Evolutionary conservation across 768 basidiomycete genomes (phyloP).

Genomic region (Tylopilus subfusipes): DNA sequence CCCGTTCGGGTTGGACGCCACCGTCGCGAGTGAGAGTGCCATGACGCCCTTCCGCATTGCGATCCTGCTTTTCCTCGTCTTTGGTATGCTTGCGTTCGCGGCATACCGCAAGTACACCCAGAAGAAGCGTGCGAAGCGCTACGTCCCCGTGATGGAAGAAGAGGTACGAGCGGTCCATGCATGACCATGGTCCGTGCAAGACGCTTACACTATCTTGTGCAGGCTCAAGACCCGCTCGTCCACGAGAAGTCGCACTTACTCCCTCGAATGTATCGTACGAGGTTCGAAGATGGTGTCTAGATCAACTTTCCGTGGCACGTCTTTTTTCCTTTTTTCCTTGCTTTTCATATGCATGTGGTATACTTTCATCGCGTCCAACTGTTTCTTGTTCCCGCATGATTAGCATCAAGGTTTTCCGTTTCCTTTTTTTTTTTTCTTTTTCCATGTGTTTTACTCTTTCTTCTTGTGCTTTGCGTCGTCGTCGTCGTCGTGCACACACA

Average conservation of each 20-base stretch:
- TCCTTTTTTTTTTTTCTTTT: neutral
- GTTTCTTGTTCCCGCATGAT: slow-evolving; percentile 1
- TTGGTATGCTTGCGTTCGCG: slow-evolving; percentile 12
- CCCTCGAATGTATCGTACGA: slow-evolving; percentile 10
- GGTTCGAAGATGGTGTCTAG: neutral
- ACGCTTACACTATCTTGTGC: neutral
- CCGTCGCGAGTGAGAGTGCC: neutral
- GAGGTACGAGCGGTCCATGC: slow-evolving; percentile 7
- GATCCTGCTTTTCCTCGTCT: slow-evolving; percentile 7
- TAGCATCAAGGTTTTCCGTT: slow-evolving; percentile 2
- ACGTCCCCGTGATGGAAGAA: neutral
- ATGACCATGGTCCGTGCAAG: neutral
- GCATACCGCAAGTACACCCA: slow-evolving; percentile 11
- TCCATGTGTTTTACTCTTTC: neutral
- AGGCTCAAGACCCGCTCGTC: slow-evolving; percentile 6
- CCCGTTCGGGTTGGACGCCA: slow-evolving; percentile 14
- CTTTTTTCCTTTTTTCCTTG: neutral
- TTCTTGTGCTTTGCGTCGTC: neutral
- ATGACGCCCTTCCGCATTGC: neutral
- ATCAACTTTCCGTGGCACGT: neutral
- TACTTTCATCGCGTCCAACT: neutral
- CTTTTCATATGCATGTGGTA: neutral
- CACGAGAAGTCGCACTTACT: slow-evolving; percentile 27
- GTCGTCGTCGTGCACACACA: neutral
- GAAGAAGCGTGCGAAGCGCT: slow-evolving; percentile 9